Percentiles rank a stretch among this genome's conserved stretches.
Conservation (phyloP, 2,329 filamentous ascomycete genomes). For the Penicillium sp. region DNA sequence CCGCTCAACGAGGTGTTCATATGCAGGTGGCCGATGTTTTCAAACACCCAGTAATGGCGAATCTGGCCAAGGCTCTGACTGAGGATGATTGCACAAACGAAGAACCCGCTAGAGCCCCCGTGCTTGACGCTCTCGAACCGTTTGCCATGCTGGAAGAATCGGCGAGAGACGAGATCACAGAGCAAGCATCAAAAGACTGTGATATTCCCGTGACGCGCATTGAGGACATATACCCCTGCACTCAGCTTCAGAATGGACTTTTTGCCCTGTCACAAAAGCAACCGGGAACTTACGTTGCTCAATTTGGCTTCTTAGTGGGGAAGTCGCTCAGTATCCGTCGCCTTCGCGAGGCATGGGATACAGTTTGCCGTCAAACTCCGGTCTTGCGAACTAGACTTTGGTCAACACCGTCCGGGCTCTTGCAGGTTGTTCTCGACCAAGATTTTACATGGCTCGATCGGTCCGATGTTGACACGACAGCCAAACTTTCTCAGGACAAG, state of each 20-base stretch:
- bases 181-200: not conserved
- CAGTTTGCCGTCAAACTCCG: not conserved
- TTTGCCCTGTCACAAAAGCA: not conserved
- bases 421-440: not conserved
- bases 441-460: not conserved
- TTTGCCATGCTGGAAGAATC: not conserved
- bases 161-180: not conserved
- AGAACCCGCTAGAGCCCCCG: too few species aligned
- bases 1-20: not conserved
- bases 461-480: not conserved
- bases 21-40: not conserved
- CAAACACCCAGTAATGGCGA: not conserved
- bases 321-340: not conserved
- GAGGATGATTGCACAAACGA: not conserved
- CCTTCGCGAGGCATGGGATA: not conserved
- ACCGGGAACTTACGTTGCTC: not conserved
- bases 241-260: not conserved
- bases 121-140: not conserved
- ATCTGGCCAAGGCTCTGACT: not conserved
- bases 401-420: not conserved
- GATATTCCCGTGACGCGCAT: not conserved
- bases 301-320: not conserved
- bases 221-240: not conserved
- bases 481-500: not conserved
- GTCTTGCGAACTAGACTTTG: not conserved